phyloP scores from a whole-genome alignment of 768 basidiomycete species.

The Clavulina sp. region DNA sequence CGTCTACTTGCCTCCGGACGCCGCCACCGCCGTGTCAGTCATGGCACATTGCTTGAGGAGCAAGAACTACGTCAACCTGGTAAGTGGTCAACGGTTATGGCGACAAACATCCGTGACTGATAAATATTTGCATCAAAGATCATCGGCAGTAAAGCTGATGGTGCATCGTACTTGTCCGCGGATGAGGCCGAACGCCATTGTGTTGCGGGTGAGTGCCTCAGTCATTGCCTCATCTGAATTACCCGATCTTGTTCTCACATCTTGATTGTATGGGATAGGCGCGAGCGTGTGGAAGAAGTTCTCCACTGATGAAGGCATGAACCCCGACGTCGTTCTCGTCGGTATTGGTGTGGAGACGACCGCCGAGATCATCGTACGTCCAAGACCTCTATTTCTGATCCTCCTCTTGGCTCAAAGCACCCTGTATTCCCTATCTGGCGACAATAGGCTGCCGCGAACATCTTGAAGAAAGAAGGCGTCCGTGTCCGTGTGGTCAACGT shows the following conservation, averaged over 20 bases:
- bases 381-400: neutral
- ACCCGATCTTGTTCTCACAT: too few species aligned
- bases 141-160: constrained; percentile 76
- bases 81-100: neutral
- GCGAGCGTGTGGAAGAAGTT: constrained; percentile 76
- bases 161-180: constrained; percentile 56
- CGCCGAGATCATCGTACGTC: constrained; percentile 49
- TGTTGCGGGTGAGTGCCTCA: constrained; percentile 22
- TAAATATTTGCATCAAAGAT: constrained; percentile 22
- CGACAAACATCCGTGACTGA: neutral
- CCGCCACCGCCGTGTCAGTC: constrained; percentile 71
- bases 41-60: constrained; percentile 68
- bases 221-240: neutral
- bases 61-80: constrained; percentile 68
- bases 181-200: constrained; percentile 45
- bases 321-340: constrained; percentile 70
- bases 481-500: constrained; percentile 80
- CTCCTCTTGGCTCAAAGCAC: neutral
- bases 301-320: constrained; percentile 49
- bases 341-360: constrained; percentile 81
- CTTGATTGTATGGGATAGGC: constrained; percentile 21
- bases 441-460: constrained; percentile 44
- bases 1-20: constrained; percentile 80
- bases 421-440: neutral
- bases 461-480: constrained; percentile 52